These are phyloP conservation scores for Hygrophorus russula DNA, from an alignment of 768 basidiomycete genomes.

Conservation along the genomic window DNA sequence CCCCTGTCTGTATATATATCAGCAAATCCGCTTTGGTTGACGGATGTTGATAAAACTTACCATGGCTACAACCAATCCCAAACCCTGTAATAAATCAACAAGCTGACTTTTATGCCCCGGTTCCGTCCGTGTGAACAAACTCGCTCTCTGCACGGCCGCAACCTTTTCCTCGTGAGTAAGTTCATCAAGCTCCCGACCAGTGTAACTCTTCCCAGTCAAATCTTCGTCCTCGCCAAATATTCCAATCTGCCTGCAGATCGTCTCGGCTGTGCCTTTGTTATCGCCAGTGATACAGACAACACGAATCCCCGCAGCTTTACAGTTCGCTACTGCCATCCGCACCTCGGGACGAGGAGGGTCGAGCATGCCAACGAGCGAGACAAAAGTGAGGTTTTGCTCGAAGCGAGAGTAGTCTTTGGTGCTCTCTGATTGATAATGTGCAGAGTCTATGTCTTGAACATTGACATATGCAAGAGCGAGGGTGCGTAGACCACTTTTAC, in stretches of 20 bases:
- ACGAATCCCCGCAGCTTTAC: conserved; percentile 85
- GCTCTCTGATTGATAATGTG: conserved; percentile 74
- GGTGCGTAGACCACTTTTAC: conserved; percentile 74
- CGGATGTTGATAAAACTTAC: conserved; percentile 22
- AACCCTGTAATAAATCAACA: conserved; percentile 85
- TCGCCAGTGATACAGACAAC: conserved; percentile 98
- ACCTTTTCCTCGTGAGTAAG: conserved; percentile 75
- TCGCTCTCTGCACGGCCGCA: conserved; percentile 75
- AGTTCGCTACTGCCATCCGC: conserved; percentile 74
- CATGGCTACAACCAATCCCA: conserved; percentile 95
- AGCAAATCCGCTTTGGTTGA: conserved; percentile 3
- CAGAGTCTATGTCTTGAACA: conserved; percentile 61
- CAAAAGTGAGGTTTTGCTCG: conserved; percentile 87
- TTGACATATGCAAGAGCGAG: conserved; percentile 86
- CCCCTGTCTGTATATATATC: conserved; percentile 56
- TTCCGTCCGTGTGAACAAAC: conserved; percentile 88
- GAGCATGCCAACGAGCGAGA: conserved; percentile 94
- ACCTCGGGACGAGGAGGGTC: conserved; percentile 97
- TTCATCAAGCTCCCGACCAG: conserved; percentile 83
- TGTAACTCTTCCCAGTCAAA: conserved; percentile 90
- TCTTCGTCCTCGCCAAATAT: conserved; percentile 84
- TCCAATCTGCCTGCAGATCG: conserved; percentile 92
- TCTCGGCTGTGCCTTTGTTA: conserved; percentile 96
- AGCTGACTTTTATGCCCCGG: conserved; percentile 92
- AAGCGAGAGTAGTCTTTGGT: conserved; percentile 80